Conservation (phyloP, 176 grass and related monocot genomes). For the Rhynchospora pubera region DNA sequence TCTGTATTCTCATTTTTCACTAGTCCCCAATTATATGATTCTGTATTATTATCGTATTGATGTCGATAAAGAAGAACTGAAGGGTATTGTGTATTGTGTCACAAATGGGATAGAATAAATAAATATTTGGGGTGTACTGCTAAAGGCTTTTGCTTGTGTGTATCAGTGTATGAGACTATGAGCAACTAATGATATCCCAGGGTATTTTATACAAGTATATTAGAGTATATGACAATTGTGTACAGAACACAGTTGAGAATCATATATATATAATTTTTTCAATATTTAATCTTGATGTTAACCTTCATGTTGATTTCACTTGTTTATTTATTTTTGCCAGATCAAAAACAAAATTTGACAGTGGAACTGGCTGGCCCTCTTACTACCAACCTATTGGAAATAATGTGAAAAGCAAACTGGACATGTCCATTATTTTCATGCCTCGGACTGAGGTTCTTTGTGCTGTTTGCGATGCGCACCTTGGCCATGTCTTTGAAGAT, state of each 20-base stretch:
- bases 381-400: constrained; percentile 63
- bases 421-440: constrained; percentile 87
- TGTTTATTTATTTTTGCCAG: constrained; percentile 27
- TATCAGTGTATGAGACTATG: background rate
- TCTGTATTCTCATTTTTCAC: background rate
- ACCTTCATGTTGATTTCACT: background rate
- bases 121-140: background rate
- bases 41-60: background rate
- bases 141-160: background rate
- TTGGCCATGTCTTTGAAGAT: constrained; percentile 78
- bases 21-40: background rate
- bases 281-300: background rate
- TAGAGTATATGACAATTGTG: background rate
- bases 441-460: constrained; percentile 69
- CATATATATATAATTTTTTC: background rate
- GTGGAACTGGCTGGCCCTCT: constrained; percentile 80
- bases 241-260: background rate
- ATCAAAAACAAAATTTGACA: constrained; percentile 79
- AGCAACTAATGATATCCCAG: background rate
- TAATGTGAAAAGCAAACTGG: constrained; percentile 67
- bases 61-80: background rate
- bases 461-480: constrained; percentile 56
- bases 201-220: background rate
- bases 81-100: background rate
- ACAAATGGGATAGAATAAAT: background rate